Percentiles rank a stretch among this genome's conserved stretches.
Conservation (phyloP, 2,329 filamentous ascomycete genomes). For the Xylaria polymorpha region DNA sequence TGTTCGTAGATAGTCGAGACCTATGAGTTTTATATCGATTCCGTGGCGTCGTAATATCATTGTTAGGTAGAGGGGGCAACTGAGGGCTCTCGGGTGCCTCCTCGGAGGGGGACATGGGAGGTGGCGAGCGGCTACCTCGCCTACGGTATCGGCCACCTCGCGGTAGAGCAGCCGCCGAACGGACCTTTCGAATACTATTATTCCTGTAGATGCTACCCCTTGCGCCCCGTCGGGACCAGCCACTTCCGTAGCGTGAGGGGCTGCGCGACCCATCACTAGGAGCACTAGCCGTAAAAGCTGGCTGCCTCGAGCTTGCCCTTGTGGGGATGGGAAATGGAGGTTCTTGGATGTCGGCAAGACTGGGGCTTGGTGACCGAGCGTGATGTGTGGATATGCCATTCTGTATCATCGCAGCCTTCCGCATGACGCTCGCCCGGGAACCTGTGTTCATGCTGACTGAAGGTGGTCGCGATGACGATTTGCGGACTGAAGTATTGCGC, state of each 20-base stretch:
- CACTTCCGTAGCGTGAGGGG: conserved; percentile 70
- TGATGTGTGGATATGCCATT: conserved; percentile 79
- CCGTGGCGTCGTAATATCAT: conserved; percentile 74
- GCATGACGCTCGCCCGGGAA: conserved; percentile 71
- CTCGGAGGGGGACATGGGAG: conserved; percentile 74
- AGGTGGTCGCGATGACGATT: conserved; percentile 49
- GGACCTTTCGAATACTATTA: conserved; percentile 81
- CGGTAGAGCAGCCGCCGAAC: conserved; percentile 81
- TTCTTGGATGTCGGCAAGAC: conserved; percentile 66
- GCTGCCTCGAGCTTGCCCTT: conserved; percentile 85
- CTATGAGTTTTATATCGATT: conserved; percentile 62
- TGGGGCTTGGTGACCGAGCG: conserved; percentile 73
- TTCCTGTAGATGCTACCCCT: conserved; percentile 63
- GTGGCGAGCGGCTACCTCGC: conserved; percentile 69
- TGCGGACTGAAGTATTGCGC: conserved; percentile 47
- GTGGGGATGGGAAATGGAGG: conserved; percentile 95
- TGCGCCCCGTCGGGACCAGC: conserved; percentile 65
- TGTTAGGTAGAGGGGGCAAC: conserved; percentile 77
- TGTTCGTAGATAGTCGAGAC: conserved; percentile 70
- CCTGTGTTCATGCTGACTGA: conserved; percentile 54
- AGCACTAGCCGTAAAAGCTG: conserved; percentile 72
- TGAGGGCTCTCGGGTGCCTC: conserved; percentile 75
- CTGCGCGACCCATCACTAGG: conserved; percentile 80
- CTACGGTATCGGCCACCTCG: conserved; percentile 63
- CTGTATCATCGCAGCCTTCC: conserved; percentile 82